Base-by-base conservation (phyloP, 2,329 filamentous ascomycete genomes). In the Didymosphaeria variabile region DNA sequence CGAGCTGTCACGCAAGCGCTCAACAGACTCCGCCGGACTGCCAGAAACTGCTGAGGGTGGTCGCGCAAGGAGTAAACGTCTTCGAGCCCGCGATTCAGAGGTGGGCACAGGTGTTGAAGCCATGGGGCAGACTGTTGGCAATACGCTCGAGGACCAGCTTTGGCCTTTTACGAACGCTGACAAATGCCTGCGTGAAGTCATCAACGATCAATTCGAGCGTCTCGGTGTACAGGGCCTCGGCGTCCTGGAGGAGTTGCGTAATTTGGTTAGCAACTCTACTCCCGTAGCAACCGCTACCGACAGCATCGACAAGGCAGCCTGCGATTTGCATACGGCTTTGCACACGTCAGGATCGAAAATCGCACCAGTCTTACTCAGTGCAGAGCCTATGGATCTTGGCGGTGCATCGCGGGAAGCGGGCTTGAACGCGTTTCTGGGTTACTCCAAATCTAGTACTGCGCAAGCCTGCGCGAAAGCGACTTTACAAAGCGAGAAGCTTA, bases 51-150 rank as follows among this genome's bases (percentile, higher is more conserved):
- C 79, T 13, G 87, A 89, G 62, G 84, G 84, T 53, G 82, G 83
- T 21, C 82, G 87, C 51, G 78, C 80, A 13, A 87, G 87, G 68
- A 89, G 87, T 72, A 87, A 87, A 68, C 83, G 88, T 38, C 84
- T 87, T 19, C 84, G 87, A 55, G 86, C 86, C 32, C 82, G 88
- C 62, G 87, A 88, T 9, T 79, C 79, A 7, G 85, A 87, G 34
- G 73, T 75, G 31, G 71, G 76, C 17, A 71, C 78, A 12, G 81
- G 82, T 34, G 76, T 78, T 5, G 83, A 84, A 40, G 81, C 83
- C 21, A 76, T 81, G 17, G 76, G 80, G 31, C 83, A 85, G 44
- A 86, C 88, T 61, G 79, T 81, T 49, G 79, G 79, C 19, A 86
- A 83, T 69, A 83, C 86, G 66, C 84, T 84, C 60, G 83, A 86